A percentile compares a stretch with the other conserved stretches of the same genome.
These are phyloP conservation scores for Penicillium waksmanii DNA, from an alignment of 495 filamentous ascomycete species.

Conservation along the genomic window DNA sequence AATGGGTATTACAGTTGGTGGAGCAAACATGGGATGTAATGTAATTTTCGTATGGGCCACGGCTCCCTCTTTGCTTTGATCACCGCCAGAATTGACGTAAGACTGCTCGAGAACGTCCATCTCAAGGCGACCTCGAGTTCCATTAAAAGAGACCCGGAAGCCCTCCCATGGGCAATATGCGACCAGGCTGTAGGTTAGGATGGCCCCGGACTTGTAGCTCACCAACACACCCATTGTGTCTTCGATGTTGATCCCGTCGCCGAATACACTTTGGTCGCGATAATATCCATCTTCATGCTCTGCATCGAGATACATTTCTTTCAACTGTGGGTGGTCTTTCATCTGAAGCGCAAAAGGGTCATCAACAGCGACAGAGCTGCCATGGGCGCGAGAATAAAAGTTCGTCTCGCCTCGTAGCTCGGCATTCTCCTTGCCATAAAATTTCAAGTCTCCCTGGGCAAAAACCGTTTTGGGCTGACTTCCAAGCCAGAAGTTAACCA, in stretches of 20 bases:
- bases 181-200: slow-evolving; percentile 37
- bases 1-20: slow-evolving; percentile 32
- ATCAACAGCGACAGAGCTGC: slow-evolving; percentile 28
- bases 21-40: slow-evolving; percentile 36
- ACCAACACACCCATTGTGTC: slow-evolving; percentile 63
- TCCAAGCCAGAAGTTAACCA: slow-evolving; percentile 41
- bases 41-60: slow-evolving; percentile 51
- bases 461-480: slow-evolving; percentile 32
- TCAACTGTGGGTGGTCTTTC: slow-evolving; percentile 51
- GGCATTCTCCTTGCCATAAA: slow-evolving; percentile 42
- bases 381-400: slow-evolving; percentile 37
- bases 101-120: slow-evolving; percentile 39
- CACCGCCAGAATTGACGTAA: slow-evolving; percentile 40
- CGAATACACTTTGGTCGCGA: slow-evolving; percentile 61
- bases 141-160: slow-evolving; percentile 38
- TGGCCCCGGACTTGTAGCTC: slow-evolving; percentile 44
- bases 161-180: slow-evolving; percentile 43
- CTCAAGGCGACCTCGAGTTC: slow-evolving; percentile 35
- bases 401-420: slow-evolving; percentile 32
- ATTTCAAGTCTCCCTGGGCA: slow-evolving; percentile 38
- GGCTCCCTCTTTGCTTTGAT: slow-evolving; percentile 36
- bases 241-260: slow-evolving; percentile 63
- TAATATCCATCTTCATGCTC: slow-evolving; percentile 63
- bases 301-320: slow-evolving; percentile 59
- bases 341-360: slow-evolving; percentile 56